phyloP scores from a whole-genome alignment of 108 stramenopile genomes.

The Cyclotella baltica region DNA sequence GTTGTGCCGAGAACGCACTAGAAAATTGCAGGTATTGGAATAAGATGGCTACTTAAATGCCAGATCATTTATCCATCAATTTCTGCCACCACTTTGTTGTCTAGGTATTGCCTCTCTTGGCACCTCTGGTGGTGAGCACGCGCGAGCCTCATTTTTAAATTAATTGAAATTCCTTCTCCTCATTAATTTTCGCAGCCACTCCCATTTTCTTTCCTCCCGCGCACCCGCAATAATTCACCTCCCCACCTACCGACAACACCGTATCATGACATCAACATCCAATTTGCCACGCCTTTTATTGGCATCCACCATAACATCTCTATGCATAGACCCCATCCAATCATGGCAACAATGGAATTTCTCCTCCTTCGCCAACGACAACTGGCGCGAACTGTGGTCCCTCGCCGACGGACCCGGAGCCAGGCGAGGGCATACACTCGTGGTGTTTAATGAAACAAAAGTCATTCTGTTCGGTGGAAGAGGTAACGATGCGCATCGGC shows the following conservation, averaged over 20 bases:
- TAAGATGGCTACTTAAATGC: too few species aligned
- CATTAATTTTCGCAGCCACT: too few species aligned
- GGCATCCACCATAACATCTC: neutral
- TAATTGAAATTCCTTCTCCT: too few species aligned
- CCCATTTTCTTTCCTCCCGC: too few species aligned
- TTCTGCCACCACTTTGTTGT: too few species aligned
- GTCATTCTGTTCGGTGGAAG: slow-evolving; percentile 74
- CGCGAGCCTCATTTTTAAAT: too few species aligned
- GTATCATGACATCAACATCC: neutral
- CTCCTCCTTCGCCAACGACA: slow-evolving; percentile 37
- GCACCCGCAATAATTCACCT: too few species aligned
- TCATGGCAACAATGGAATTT: slow-evolving; percentile 59
- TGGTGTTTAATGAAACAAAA: slow-evolving; percentile 51
- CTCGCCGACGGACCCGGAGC: slow-evolving; percentile 42
- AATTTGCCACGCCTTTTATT: neutral
- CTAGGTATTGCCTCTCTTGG: too few species aligned
- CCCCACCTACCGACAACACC: neutral
- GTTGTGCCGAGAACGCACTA: too few species aligned
- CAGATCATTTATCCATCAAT: too few species aligned
- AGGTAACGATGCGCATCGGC: slow-evolving; percentile 57
- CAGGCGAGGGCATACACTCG: slow-evolving; percentile 58
- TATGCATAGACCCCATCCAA: neutral
- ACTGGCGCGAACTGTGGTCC: slow-evolving; percentile 56
- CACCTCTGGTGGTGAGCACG: too few species aligned
- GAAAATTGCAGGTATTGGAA: too few species aligned